These are phyloP conservation scores for Metschnikowia gelsemii DNA, from an alignment of 805 yeast genomes.

Conservation along the genomic window DNA sequence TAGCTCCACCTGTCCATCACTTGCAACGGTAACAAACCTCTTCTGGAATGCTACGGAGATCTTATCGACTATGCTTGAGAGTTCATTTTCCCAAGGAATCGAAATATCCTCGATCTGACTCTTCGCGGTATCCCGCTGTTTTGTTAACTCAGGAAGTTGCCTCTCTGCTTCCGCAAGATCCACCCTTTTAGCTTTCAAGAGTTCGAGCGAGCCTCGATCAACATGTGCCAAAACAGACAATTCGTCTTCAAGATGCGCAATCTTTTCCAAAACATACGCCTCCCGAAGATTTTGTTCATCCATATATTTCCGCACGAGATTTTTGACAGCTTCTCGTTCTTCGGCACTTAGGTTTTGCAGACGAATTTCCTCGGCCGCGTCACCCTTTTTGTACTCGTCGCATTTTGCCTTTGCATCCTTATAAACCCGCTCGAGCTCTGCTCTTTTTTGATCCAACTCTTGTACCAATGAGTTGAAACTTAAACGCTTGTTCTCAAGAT, in stretches of 20 bases:
- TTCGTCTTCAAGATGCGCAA: constrained; percentile 50
- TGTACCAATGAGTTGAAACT: constrained; percentile 21
- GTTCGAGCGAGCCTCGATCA: constrained; percentile 38
- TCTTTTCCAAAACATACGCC: constrained; percentile 35
- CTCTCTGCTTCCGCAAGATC: constrained; percentile 35
- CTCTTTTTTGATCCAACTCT: constrained; percentile 30
- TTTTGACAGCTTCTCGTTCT: constrained; percentile 38
- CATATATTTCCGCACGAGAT: constrained; percentile 39
- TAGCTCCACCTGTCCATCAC: constrained; percentile 79
- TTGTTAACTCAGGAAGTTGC: constrained; percentile 37
- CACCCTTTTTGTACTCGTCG: constrained; percentile 40
- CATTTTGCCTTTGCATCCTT: constrained; percentile 34
- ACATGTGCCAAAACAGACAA: constrained; percentile 36
- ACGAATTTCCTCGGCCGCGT: constrained; percentile 37
- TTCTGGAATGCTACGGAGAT: constrained; percentile 66
- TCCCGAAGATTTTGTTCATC: constrained; percentile 39
- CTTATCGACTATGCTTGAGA: constrained; percentile 49
- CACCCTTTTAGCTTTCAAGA: constrained; percentile 38
- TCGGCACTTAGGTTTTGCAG: constrained; percentile 40
- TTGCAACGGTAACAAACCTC: constrained; percentile 72
- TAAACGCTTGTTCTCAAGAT: constrained; percentile 16
- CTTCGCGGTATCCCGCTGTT: constrained; percentile 29
- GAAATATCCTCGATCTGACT: constrained; percentile 39
- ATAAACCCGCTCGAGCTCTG: constrained; percentile 31
- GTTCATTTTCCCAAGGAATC: constrained; percentile 58